Evolutionary conservation across 306 rosid species (phyloP), one percentile per base, ranked within the genome.

Genomic region (Dalbergia cochinchinensis): DNA sequence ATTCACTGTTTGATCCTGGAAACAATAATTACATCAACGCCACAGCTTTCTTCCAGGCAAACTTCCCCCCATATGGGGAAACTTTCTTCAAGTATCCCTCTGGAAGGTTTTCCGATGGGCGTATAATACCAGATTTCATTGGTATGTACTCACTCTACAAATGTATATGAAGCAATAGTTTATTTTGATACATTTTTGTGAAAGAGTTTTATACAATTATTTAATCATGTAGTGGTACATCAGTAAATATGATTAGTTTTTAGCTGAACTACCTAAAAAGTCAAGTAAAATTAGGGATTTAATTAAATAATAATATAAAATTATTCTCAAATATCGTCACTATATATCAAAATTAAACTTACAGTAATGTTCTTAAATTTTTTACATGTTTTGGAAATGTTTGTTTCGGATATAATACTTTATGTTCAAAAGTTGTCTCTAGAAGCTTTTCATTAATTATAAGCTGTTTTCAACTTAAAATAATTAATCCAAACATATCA

Each of bases 1-100:
- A 92, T 71, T 92, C 94, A 2, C 0, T 82, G 5, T 86, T 75
- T 42, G 97, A 92, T 55, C 33, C n/a, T 12, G 97, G 96, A 34
- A 92, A 89, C 74, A 89, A 89, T 66, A 42, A 89, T 48, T 88
- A 89, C 78, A 78, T 89, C 50, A 72, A 77, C 47, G 58, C 70
- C 70, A 70, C 88, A n/a, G 19, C 67, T 1, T 9, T 37, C 31
- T 0, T 10, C 0, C 78, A 41, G 9, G 73, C 88, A 7, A 87
- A 87, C 44, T 83, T 6, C 6, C 41, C 12, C 0, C 91, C 93
- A 1, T 90, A 90, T 42, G 91, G 93, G 0, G 65, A 82, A 75
- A 79, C 86, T 37, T 83, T 70, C 85, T 89, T 87, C 50, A 82
- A 76, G 26, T 73, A 47, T 48, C 82, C 93, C 47, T 45, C 82